Evolutionary conservation across 1,284 basidiomycete genomes (phyloP).

Genomic region (Rhizoctonia solani): DNA sequence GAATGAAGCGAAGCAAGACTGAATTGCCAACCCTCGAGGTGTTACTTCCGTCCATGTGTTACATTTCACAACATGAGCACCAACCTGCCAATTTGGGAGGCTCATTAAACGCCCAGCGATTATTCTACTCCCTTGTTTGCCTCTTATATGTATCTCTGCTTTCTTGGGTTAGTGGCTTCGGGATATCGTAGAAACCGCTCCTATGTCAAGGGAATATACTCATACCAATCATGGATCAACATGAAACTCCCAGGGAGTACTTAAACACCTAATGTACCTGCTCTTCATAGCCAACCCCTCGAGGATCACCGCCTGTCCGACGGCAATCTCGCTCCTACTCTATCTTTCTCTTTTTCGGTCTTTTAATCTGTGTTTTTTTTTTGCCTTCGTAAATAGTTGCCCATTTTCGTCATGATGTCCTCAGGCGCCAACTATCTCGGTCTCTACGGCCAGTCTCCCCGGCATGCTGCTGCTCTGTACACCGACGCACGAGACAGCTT

Average conservation of each 20-base stretch:
- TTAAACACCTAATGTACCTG: neutral
- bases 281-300: slow-evolving; percentile 12
- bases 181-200: neutral
- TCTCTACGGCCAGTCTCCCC: slow-evolving; percentile 31
- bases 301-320: slow-evolving; percentile 19
- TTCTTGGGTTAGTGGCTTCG: slow-evolving; percentile 19
- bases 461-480: slow-evolving; percentile 21
- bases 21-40: too few relatives aligned
- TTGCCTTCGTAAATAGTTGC: too few relatives aligned
- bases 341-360: slow-evolving; percentile 17
- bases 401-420: slow-evolving; percentile 9
- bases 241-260: slow-evolving; percentile 2
- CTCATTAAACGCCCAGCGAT: slow-evolving; percentile 8
- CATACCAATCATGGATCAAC: slow-evolving; percentile 6
- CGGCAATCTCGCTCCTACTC: neutral
- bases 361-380: neutral
- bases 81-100: neutral
- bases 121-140: slow-evolving; percentile 24
- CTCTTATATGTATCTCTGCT: neutral
- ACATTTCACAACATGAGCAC: neutral
- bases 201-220: slow-evolving; percentile 8
- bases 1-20: too few relatives aligned
- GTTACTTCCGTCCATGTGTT: neutral
- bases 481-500: slow-evolving; percentile 25
- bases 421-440: slow-evolving; percentile 27